Base-by-base conservation (phyloP, 768 basidiomycete genomes). In the Tephrocybe sp. region DNA sequence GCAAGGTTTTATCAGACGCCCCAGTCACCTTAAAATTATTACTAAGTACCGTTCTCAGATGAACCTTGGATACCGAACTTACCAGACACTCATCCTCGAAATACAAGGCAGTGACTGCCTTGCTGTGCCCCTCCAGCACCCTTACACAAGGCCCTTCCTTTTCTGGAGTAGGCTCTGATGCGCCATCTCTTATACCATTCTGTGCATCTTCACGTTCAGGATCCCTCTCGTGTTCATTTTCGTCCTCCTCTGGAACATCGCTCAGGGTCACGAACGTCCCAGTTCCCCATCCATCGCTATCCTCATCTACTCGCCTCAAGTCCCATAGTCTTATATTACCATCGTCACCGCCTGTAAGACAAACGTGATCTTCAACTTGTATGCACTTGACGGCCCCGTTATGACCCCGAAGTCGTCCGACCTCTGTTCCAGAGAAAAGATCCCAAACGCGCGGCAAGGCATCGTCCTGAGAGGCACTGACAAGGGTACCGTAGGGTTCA, bases 1-100 rank as follows among this genome's bases (percentile, higher is more conserved):
- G 90, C 48, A 99, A 78, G 0, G 97, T 99, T 70, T 98, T 98
- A 72, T 99, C 97, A 3, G 92, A 93, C 5, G 97, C 96, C 31
- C 97, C 97, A 7, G 95, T 98, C 11, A 98, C 92, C 94, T 95
- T 58, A 10, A 50, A 52, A 46, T n/a, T 45, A 53, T 48, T 30
- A 65, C 62, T 46, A 60, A 47, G 26, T 7, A 7, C 39, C 39
- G 32, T 51, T 45, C 55, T n/a, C 34, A 40, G 14, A 10, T 38
- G 14, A 11, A 39, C 31, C 34, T 19, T 43, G 10, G 34, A 16
- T 8, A 53, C 11, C 41, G 30, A 16, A 72, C 82, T 62, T 68
- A 94, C 95, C 70, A 99, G 68, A 61, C 90, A 95, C 44, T 90
- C 85, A 55, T 94, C 93, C 68, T 99, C 97, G 54, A 98, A 98